Base-by-base conservation (phyloP, 202 grass and related monocot genomes). In the Hordeum pubiflorum region DNA sequence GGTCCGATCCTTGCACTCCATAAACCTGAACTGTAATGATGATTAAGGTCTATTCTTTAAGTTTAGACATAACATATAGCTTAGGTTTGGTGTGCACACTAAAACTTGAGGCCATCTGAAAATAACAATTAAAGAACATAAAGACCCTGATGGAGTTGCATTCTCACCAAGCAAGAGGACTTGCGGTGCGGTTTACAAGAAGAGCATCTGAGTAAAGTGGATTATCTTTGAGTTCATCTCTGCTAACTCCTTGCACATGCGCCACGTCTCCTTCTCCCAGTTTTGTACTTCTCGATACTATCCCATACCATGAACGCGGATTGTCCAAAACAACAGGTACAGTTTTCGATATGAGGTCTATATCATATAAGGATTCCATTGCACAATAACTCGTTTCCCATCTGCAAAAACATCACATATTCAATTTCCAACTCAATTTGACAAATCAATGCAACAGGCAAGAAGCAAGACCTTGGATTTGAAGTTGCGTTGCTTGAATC, bases 11-110 rank as follows among this genome's bases (percentile, higher is more conserved):
- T 95, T 98, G 85, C 96, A 99, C 87, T 96, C 96, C 81, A 92
- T 94, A 96, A 99, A 99, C 92, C 96, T 99, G 85, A 87, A 93
- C 88, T 91, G 79, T 76, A 88, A 87, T 93, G 79, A 89, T 86
- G 79, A 89, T 89, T 82, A 89, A 86, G 69, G 41, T 79, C 59
- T 83, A 60, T 70, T 69, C 68, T 66, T 44, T 38, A 86, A 60
- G 41, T 68, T 58, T 82, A 56, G 5, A 3, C 10, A 56, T 64
- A n/a, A 7, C 13, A 36, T 26, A 58, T 81, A 81, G 58, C 37
- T 52, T 41, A 31, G 18, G 54, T 33, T 81, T 14, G 12, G 6
- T 8, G n/a, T 27, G 46, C 43, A 10, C 14, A 12, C 3, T 29
- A 56, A 40, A 40, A 6, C 11, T 58, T 59, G 60, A 76, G 41